A percentile compares a stretch with the other conserved stretches of the same genome.
Conservation (phyloP, 2,329 filamentous ascomycete genomes). For the Nemania abortiva region DNA sequence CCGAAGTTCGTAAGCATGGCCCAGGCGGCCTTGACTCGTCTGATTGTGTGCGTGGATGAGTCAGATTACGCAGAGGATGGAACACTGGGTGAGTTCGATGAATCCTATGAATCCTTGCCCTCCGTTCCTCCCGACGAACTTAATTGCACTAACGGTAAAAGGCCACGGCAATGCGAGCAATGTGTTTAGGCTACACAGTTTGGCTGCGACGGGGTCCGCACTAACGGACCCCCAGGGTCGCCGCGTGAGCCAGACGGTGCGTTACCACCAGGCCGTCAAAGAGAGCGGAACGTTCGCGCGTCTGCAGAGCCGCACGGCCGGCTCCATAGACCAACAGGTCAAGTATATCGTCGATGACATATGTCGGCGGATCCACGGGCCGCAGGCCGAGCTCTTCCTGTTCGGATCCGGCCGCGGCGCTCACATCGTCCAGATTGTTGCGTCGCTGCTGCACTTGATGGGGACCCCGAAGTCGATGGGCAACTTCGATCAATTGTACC, state of each 20-base stretch:
- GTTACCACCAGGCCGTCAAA: conserved; percentile 25
- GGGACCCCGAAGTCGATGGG: conserved; percentile 25
- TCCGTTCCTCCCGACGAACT: neutral
- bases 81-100: conserved; percentile 23
- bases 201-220: conserved; percentile 20
- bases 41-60: conserved; percentile 34
- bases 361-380: conserved; percentile 3
- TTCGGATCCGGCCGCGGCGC: conserved; percentile 31
- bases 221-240: conserved; percentile 8
- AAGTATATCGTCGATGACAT: conserved; percentile 31
- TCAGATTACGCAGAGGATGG: conserved; percentile 30
- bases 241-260: conserved; percentile 20
- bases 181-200: conserved; percentile 21
- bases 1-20: conserved; percentile 19
- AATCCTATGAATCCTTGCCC: neutral
- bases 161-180: conserved; percentile 31
- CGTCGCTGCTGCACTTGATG: conserved; percentile 27
- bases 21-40: conserved; percentile 10
- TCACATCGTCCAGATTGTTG: conserved; percentile 27
- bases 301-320: conserved; percentile 10
- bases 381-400: conserved; percentile 23
- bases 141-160: conserved; percentile 19
- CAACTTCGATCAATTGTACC: conserved; percentile 30
- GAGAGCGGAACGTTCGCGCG: conserved; percentile 14
- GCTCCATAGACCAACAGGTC: conserved; percentile 27